Conservation (phyloP, 2,329 filamentous ascomycete genomes). For the Epichloe sibirici region DNA sequence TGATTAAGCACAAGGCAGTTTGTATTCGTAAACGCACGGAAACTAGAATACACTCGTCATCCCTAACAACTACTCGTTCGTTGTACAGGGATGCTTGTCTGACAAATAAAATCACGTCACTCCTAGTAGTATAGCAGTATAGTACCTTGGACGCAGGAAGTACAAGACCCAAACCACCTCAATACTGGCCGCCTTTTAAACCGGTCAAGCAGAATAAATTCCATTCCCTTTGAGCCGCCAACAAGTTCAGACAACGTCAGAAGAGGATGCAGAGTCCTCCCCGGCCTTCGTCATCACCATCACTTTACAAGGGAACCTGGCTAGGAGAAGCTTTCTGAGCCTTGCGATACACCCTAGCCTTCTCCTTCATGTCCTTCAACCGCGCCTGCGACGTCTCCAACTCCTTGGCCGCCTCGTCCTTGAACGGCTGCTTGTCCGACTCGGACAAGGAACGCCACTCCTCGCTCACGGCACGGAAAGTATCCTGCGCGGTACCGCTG, state of each 20-base stretch:
- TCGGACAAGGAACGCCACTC: slow-evolving; percentile 33
- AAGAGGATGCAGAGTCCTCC: no score
- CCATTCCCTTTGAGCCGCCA: no score
- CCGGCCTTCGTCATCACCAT: no score
- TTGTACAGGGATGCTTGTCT: no score
- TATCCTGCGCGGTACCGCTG: slow-evolving; percentile 8
- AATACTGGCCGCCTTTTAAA: background rate
- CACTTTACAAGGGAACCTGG: background rate
- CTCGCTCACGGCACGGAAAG: slow-evolving; percentile 13
- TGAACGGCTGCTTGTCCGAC: slow-evolving; percentile 29
- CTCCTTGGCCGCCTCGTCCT: slow-evolving; percentile 15
- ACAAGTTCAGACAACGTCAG: no score
- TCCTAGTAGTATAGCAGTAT: background rate
- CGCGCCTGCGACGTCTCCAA: slow-evolving; percentile 6
- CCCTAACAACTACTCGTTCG: no score
- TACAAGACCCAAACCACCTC: background rate
- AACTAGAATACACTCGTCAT: background rate
- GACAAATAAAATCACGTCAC: background rate
- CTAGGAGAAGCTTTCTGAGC: slow-evolving; percentile 5
- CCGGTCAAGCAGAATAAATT: no score
- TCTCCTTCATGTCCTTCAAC: slow-evolving; percentile 18
- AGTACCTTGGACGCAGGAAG: background rate
- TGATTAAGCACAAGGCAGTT: no score
- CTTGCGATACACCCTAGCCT: slow-evolving; percentile 12
- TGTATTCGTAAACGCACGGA: no score